Conservation (phyloP, 495 filamentous ascomycete species). For the Physcia stellaris region DNA sequence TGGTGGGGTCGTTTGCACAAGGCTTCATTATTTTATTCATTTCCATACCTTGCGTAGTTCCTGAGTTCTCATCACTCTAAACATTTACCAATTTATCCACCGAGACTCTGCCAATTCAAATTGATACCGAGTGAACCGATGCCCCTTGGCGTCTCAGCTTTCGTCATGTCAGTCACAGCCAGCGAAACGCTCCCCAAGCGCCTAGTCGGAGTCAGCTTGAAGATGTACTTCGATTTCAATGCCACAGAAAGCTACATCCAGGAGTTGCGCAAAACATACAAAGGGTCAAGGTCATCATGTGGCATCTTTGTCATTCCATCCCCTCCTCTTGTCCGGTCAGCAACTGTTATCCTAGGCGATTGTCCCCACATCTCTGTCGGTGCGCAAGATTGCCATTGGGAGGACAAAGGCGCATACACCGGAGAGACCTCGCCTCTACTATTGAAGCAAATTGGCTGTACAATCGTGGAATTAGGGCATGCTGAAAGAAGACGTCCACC, state of each 20-base stretch:
- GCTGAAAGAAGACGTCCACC: slow-evolving; percentile 54
- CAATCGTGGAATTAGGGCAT: slow-evolving; percentile 65
- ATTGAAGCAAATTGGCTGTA: slow-evolving; percentile 48
- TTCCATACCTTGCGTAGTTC: too few species aligned
- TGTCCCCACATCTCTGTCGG: slow-evolving; percentile 44
- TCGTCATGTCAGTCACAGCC: neutral
- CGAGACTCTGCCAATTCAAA: too few species aligned
- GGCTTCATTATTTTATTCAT: too few species aligned
- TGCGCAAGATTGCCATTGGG: slow-evolving; percentile 61
- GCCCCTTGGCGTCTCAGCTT: too few species aligned
- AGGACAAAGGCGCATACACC: slow-evolving; percentile 56
- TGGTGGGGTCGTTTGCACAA: too few species aligned
- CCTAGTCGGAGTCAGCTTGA: slow-evolving; percentile 65
- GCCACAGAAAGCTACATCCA: slow-evolving; percentile 49
- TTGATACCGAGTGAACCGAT: too few species aligned
- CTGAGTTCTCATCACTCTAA: too few species aligned
- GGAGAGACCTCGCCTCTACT: slow-evolving; percentile 61
- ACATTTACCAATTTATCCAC: too few species aligned
- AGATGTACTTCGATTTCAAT: slow-evolving; percentile 69
- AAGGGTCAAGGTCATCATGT: slow-evolving; percentile 29
- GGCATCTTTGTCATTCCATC: slow-evolving; percentile 77
- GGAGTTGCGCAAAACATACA: slow-evolving; percentile 35
- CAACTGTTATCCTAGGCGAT: slow-evolving; percentile 30
- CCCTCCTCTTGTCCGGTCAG: slow-evolving; percentile 50
- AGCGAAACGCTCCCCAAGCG: slow-evolving; percentile 29